A percentile compares a stretch with the other conserved stretches of the same genome.
phyloP scores from a whole-genome alignment of 139 green algal species.

The Chlamydomonas incerta region DNA sequence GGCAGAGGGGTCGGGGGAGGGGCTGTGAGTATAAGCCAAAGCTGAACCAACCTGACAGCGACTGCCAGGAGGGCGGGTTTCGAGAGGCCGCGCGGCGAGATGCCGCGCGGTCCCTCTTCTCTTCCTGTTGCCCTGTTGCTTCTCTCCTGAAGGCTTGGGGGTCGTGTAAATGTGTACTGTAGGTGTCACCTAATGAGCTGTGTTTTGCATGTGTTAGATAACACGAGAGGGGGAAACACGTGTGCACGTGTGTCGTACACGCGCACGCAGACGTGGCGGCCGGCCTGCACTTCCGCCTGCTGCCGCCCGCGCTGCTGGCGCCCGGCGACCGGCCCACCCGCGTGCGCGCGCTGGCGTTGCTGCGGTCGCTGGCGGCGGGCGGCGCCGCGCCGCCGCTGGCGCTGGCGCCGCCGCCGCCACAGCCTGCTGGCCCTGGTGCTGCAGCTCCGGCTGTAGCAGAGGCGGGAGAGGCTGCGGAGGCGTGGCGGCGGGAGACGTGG shows the following conservation, averaged over 20 bases:
- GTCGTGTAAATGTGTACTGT: not conserved
- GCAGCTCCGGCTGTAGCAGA: too few relatives aligned
- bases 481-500: conserved; percentile 5
- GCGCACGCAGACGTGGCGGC: not conserved
- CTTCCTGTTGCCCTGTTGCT: not conserved
- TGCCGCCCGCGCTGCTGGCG: conserved; percentile 18
- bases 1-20: too few relatives aligned
- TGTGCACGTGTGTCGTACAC: too few relatives aligned
- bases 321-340: conserved; percentile 19
- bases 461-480: not conserved
- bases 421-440: too few relatives aligned
- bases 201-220: too few relatives aligned
- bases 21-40: too few relatives aligned
- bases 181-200: not conserved
- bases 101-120: not conserved
- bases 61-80: too few relatives aligned
- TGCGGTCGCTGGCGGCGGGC: not conserved
- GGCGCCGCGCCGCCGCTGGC: not conserved
- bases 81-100: not conserved
- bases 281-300: not conserved
- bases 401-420: not conserved
- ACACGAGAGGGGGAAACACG: too few relatives aligned
- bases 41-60: too few relatives aligned
- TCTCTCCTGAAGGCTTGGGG: not conserved
- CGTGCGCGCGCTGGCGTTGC: conserved; percentile 15